Evolutionary conservation across 495 filamentous ascomycete genomes (phyloP), one percentile per base, ranked within the genome.

Genomic region (Podospora australis): DNA sequence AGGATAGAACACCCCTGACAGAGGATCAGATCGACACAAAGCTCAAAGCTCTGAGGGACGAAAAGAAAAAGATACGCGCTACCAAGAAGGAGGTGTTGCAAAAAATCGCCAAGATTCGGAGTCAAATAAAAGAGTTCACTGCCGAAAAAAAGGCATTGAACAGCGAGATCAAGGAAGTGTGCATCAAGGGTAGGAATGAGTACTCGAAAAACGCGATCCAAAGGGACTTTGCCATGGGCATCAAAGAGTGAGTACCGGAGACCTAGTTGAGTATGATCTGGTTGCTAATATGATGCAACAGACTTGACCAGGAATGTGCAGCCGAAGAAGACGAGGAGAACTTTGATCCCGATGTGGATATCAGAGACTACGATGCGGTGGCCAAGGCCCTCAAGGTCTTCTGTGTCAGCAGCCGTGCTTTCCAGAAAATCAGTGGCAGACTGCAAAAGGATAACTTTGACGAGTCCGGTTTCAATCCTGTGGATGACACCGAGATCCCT

Each of bases 341-440:
- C 25, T 66, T 66, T 24, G 44, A 68, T 36, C 75, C 76, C 0
- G 72, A 78, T 2, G 52, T 65, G 20, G 78, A 81, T 20, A 25
- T 67, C 80, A 86, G 78, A 14, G 77, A 84, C 50, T 85, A 86
- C 48, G 60, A 71, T 1, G 59, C 77, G 38, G 56, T 83, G 4
- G 78, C 78, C 0, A 58, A 52, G 1, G 60, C 62, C 0, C 63
- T 86, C 4, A 71, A 73, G 0, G 80, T 85, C 3, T 86, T 84
- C 54, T 84, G 81, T 48, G 77, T 82, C 7, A 78, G 73, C 11
- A 73, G 70, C 36, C 62, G 68, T 26, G 79, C 71, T 0, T 84
- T 80, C 51, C 79, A 83, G 55, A 80, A 81, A 50, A 59, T 84
- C 14, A 65, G 64, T 24, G 78, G 78, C 4, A 70, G 75, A 8